A percentile compares a stretch with the other conserved stretches of the same genome.
Evolutionary conservation across 805 yeast species (phyloP).

Genomic region (Monosporozyma siamensis): DNA sequence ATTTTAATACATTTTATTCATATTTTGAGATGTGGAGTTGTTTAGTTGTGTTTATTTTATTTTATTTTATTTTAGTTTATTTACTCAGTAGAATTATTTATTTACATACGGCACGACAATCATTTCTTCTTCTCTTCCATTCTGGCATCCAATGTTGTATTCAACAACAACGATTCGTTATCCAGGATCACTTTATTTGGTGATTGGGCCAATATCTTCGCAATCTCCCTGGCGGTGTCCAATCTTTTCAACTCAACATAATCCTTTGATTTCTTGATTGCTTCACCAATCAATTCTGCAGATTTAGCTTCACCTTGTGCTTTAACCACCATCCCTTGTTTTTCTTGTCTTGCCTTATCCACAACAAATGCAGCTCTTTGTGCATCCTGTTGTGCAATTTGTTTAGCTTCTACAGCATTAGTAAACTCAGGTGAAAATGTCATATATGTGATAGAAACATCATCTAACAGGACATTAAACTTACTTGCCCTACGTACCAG

Average conservation of each 20-base stretch:
- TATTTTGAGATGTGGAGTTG: too few species aligned
- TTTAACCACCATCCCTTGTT: conserved; percentile 91
- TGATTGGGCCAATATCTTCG: conserved; percentile 69
- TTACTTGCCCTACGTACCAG: conserved; percentile 83
- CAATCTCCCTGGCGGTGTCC: conserved; percentile 96
- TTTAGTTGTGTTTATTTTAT: too few species aligned
- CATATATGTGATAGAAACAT: conserved; percentile 94
- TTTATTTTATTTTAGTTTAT: conserved; percentile 5
- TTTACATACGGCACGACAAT: background rate
- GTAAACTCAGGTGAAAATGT: conserved; percentile 97
- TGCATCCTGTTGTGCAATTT: conserved; percentile 98
- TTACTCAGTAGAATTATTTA: background rate
- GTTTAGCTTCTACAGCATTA: conserved; percentile 95
- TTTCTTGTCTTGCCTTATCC: conserved; percentile 95
- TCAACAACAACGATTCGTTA: conserved; percentile 82
- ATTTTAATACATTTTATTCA: too few species aligned
- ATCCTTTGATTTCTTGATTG: conserved; percentile 91
- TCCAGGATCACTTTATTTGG: conserved; percentile 90
- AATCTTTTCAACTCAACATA: conserved; percentile 94
- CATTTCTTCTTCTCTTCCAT: conserved; percentile 4
- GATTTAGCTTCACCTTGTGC: conserved; percentile 98
- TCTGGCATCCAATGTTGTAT: conserved; percentile 78
- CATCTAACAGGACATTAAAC: conserved; percentile 83
- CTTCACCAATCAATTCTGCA: conserved; percentile 97
- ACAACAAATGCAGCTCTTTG: conserved; percentile 96